phyloP scores from a whole-genome alignment of 768 basidiomycete genomes.

The Pholiota conissans region DNA sequence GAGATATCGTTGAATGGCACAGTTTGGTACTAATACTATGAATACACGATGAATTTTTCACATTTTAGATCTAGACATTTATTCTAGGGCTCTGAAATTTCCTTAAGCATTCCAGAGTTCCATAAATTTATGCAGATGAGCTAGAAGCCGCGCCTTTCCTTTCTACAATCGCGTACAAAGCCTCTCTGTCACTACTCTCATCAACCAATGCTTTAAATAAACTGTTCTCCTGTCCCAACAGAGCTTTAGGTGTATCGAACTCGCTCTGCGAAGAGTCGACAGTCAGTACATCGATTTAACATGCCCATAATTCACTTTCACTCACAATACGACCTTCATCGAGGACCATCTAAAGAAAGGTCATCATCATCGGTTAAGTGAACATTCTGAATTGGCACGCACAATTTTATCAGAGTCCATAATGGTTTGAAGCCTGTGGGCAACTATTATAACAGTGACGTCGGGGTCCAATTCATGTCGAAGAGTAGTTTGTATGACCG shows the following conservation, averaged over 20 bases:
- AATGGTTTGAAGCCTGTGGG: conserved; percentile 69
- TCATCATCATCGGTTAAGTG: background rate
- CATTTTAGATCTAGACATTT: too few species aligned
- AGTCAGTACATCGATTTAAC: background rate
- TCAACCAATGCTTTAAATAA: conserved; percentile 2
- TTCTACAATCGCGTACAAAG: background rate
- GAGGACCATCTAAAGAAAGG: conserved; percentile 4
- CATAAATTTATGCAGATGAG: too few species aligned
- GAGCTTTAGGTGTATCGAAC: conserved; percentile 3
- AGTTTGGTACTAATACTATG: too few species aligned
- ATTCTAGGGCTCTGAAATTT: too few species aligned
- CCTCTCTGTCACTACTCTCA: background rate
- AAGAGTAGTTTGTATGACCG: conserved; percentile 70
- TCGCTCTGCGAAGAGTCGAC: background rate
- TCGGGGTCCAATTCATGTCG: conserved; percentile 61
- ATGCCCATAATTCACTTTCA: background rate
- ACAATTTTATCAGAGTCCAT: conserved; percentile 65
- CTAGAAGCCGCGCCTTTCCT: background rate
- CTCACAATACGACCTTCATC: conserved; percentile 3
- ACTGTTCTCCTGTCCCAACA: background rate
- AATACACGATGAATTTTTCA: too few species aligned
- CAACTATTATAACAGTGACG: conserved; percentile 64
- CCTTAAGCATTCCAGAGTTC: too few species aligned
- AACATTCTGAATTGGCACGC: conserved; percentile 14
- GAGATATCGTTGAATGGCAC: too few species aligned